Evolutionary conservation across 148 eudicot species (phyloP).

Genomic region (Bassia scoparia): DNA sequence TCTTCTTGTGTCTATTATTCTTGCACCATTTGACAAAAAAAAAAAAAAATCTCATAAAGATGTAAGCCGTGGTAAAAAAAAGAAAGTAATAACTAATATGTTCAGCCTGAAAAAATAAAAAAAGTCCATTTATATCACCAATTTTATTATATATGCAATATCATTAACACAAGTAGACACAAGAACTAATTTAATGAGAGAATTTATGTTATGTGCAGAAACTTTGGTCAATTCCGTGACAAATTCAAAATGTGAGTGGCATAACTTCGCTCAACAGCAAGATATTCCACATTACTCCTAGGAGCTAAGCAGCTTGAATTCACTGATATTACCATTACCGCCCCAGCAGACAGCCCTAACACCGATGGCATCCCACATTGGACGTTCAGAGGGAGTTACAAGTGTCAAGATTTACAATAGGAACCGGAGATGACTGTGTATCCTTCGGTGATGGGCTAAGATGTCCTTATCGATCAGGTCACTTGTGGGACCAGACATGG

Average conservation of each 20-base stretch:
- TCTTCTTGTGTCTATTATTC: no score
- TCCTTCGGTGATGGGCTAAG: conserved; percentile 57
- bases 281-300: conserved; percentile 44
- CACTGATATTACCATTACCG: conserved; percentile 22
- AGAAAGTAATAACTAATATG: no score
- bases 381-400: conserved; percentile 34
- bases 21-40: no score
- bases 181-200: conserved; percentile 21
- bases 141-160: no score
- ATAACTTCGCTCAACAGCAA: conserved; percentile 54
- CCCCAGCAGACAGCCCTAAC: conserved; percentile 54
- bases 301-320: conserved; percentile 39
- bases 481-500: conserved; percentile 73
- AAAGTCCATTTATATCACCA: no score
- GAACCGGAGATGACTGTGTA: conserved; percentile 67
- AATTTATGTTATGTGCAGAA: no score
- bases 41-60: no score
- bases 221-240: conserved; percentile 44
- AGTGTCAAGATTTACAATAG: conserved; percentile 31
- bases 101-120: no score
- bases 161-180: not conserved
- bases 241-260: conserved; percentile 31
- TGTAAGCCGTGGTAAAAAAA: no score
- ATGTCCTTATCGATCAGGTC: conserved; percentile 38
- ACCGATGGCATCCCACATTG: conserved; percentile 73